Evolutionary conservation across 2,329 filamentous ascomycete species (phyloP), one percentile per base, ranked within the genome.

Genomic region (Sporothrix schenckii): DNA sequence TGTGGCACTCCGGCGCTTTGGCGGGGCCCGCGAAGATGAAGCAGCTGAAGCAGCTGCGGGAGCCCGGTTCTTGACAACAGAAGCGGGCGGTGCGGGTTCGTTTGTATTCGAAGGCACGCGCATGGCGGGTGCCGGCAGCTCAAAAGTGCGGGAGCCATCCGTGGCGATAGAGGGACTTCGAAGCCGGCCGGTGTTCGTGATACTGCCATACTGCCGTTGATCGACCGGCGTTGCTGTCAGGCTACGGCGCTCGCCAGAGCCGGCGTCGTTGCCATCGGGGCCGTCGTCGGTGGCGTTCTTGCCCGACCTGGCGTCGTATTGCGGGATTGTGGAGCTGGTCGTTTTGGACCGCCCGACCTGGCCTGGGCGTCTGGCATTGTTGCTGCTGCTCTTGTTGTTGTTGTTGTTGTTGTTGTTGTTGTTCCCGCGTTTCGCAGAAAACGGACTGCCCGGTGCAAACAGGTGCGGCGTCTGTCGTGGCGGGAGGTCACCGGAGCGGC

Each of bases 121-220:
- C 50, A 88, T 80, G 0, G 86, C 86, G 2, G 87, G 86, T 6
- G 77, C 85, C 0, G 87, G 87, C 14, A 88, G 79, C 74, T 84
- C 83, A 71, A 88, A 87, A 1, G 80, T 78, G 47, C 79, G 71
- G 0, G 68, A 66, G 58, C 68, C 61, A n/a, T 70, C 60, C 7
- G 73, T 74, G 44, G 71, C 69, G 3, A 70, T 66, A 2, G 72
- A 73, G n/a, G 70, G 49, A 66, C 67, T 73, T 73, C 74, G 71
- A 71, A 70, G 41, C 9, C 79, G 80, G 0, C 84, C 81, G 0
- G 84, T 82, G 1, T 80, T 76, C 11, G 81, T 80, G 70, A 88
- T 84, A 77, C 86, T 88, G 53, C 86, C 86, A 76, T 88, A 88
- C 4, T 83, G 83, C 13, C 81, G 75, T 49, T 78, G 79, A 54